Conservation (phyloP, 2,329 filamentous ascomycete species). For the Apiospora phragmitis region DNA sequence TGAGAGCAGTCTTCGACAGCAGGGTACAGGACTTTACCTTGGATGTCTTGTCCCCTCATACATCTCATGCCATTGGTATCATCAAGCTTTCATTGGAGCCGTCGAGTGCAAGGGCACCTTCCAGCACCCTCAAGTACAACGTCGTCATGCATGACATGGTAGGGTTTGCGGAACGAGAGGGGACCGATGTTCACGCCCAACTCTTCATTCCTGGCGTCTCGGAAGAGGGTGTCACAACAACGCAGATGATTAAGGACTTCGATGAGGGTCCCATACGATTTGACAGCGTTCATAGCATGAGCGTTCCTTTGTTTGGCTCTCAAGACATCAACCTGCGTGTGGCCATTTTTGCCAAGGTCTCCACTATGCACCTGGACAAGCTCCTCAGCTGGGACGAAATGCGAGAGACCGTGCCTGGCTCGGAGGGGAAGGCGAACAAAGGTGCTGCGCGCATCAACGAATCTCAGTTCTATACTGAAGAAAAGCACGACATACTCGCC, state of each 20-base stretch:
- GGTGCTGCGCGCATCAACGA: constrained; percentile 76
- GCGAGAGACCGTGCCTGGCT: constrained; percentile 71
- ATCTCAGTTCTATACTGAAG: constrained; percentile 88
- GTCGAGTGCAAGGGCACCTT: constrained; percentile 87
- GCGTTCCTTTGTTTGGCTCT: constrained; percentile 77
- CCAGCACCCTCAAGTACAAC: constrained; percentile 94
- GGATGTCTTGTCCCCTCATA: constrained; percentile 91
- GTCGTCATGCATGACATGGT: constrained; percentile 96
- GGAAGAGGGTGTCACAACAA: constrained; percentile 90
- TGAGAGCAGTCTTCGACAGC: constrained; percentile 91
- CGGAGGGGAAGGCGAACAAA: constrained; percentile 54
- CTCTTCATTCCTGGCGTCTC: constrained; percentile 92
- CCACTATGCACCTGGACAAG: constrained; percentile 93
- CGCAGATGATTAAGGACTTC: constrained; percentile 90
- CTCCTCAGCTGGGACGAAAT: constrained; percentile 98
- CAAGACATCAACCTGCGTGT: constrained; percentile 76
- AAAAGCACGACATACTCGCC: constrained; percentile 90
- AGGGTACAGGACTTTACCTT: constrained; percentile 91
- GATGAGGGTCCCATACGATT: constrained; percentile 92
- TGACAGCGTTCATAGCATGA: constrained; percentile 98
- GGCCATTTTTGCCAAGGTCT: constrained; percentile 88
- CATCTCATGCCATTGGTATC: constrained; percentile 85
- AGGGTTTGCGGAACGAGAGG: constrained; percentile 93
- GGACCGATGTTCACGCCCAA: constrained; percentile 92
- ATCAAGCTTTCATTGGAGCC: constrained; percentile 90